Conservation (phyloP, 805 yeast genomes). For the Metschnikowia dekortorum region DNA sequence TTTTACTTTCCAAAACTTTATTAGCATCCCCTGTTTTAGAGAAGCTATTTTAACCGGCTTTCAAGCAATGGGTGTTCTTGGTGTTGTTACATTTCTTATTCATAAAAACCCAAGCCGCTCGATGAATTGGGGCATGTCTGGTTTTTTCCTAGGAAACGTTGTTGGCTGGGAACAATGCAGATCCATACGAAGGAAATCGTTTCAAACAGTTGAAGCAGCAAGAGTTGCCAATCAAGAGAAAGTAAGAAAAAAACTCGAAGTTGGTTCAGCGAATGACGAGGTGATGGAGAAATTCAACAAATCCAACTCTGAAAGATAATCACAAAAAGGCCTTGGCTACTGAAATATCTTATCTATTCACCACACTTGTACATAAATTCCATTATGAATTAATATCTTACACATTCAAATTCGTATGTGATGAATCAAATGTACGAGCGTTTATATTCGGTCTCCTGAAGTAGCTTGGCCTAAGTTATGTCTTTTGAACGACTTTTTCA, state of each 20-base stretch:
- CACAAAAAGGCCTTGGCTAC: not conserved
- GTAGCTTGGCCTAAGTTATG: not conserved
- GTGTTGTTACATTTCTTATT: constrained; percentile 60
- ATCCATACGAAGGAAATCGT: constrained; percentile 58
- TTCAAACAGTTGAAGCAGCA: constrained; percentile 66
- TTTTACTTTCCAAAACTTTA: constrained; percentile 47
- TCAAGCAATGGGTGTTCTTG: constrained; percentile 65
- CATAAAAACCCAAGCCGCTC: constrained; percentile 61
- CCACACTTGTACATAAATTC: not conserved
- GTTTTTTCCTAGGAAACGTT: constrained; percentile 71
- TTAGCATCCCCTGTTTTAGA: constrained; percentile 70
- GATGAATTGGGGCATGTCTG: constrained; percentile 79
- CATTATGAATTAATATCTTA: not conserved
- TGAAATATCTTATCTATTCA: too few species aligned
- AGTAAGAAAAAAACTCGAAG: constrained; percentile 28
- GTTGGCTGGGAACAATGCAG: constrained; percentile 95
- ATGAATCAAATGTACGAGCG: not conserved
- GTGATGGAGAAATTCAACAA: constrained; percentile 25
- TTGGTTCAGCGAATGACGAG: constrained; percentile 19
- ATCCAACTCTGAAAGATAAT: not conserved
- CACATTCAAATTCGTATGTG: not conserved
- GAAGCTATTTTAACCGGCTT: constrained; percentile 77
- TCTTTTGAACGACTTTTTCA: not conserved
- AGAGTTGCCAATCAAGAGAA: constrained; percentile 43
- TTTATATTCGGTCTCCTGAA: not conserved